Base-by-base conservation (phyloP, 257 asterid species). In the Solanum pinnatisectum region DNA sequence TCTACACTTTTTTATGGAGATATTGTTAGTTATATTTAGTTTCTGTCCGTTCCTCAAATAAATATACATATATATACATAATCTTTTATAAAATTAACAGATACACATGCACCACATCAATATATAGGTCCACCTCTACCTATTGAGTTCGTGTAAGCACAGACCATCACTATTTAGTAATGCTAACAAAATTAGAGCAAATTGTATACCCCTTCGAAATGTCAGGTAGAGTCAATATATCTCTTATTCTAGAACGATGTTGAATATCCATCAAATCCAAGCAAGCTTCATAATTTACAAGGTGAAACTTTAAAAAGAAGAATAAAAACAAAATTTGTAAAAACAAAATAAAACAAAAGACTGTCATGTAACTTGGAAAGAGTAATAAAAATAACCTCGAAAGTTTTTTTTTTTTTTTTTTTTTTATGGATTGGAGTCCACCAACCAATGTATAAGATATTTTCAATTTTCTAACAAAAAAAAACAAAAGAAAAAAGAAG, bases 51-150 rank as follows among this genome's bases (percentile, higher is more conserved):
- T 52, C 0, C 63, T 52, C 63, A 16, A 52, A 52, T 52, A 16
- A 1, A 52, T 52, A 52, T 52, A 15, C 1, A 52, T 52, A 16
- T 15, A 49, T 15, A 49, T 14, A 52, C 4, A 52, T 52, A 52
- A 1, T 6, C 6, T 56, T 52, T 56, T 56, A 2, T 0, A 56
- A 56, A 56, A 0, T 18, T 56, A 2, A 56, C n/a, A 0, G 0
- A 56, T 56, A 56, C 0, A 56, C 1, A 2, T 56, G 3, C 1
- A 3, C 4, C 10, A 10, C 4, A 56, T 18, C 2, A 2, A 18
- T 56, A 56, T 6, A 56, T 20, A 4, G 1, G 0, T 18, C 2
- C 65, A 56, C 0, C 10, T 56, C 2, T 18, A 20, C 2, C 7
- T 56, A 20, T 18, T 56, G 11, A 20, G n/a, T 10, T 56, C 65